Evolutionary conservation across 2,329 filamentous ascomycete genomes (phyloP), one percentile per base, ranked within the genome.

Genomic region (Botrytis aclada): DNA sequence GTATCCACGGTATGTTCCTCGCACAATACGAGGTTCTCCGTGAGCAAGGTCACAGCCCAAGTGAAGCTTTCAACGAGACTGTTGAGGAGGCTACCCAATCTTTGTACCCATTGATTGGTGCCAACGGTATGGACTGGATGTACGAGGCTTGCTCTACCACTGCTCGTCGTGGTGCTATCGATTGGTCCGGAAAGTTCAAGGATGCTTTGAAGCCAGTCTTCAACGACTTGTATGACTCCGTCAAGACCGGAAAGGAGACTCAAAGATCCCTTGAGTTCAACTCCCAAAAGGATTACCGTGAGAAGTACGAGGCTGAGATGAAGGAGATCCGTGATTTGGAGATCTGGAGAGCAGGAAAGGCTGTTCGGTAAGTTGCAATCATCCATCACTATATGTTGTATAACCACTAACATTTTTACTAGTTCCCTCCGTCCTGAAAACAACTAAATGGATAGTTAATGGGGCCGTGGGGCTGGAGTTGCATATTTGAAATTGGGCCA

Each of bases 1-100:
- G 96, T 85, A 99, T 99, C 86, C 96, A 99, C 90, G 96, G 96
- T 84, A 99, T 99, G 96, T 99, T 99, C 93, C 94, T 99, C 80
- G 96, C 96, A 76, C 96, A 99, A 88, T 99, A 99, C 90, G 96
- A 99, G 90, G 96, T 99, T 79, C 95, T 99, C 85, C 95, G 96
- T 83, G 96, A 99, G 91, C 92, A 93, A 80, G 96, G 96, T 85
- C 96, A 99, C 92, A 93, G 89, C 86, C 96, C 96, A 84, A 95
- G 92, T 81, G 96, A 99, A 88, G 96, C 96, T 79, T 99, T 99
- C 92, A 99, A 99, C 90, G 96, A 99, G 94, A 99, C 96, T 79
- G 96, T 99, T 79, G 96, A 99, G 90, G 96, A 99, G 90, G 96
- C 96, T 78, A 99, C 96, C 70, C 96, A 99, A 90, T 94, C 90